Evolutionary conservation across 306 rosid species (phyloP).

Genomic region (Boehmeria nivea): DNA sequence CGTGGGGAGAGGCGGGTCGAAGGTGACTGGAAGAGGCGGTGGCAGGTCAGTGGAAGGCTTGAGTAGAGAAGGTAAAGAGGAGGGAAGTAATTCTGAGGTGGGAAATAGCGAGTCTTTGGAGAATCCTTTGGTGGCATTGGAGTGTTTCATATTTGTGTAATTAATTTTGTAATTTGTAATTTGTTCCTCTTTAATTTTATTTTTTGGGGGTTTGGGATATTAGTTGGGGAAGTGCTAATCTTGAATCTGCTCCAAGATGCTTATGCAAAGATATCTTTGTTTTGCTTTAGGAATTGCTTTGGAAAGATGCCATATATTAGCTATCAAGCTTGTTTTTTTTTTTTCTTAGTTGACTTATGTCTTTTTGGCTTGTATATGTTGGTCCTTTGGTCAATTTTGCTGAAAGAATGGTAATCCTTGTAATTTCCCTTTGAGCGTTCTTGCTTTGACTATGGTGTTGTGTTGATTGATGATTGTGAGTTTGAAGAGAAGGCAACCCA

Average conservation of each 20-base stretch:
- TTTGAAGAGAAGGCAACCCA: too few relatives aligned
- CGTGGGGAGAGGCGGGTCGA: slow-evolving; percentile 24
- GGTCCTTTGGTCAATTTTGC: too few relatives aligned
- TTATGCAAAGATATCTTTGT: not conserved
- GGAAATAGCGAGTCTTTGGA: slow-evolving; percentile 47
- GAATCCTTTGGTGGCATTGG: slow-evolving; percentile 70
- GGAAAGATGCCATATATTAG: too few relatives aligned
- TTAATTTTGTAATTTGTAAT: not conserved
- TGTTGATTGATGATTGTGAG: too few relatives aligned
- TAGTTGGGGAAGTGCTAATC: not conserved
- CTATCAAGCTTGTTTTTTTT: too few relatives aligned
- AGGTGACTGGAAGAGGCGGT: slow-evolving; percentile 25
- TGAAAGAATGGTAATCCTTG: too few relatives aligned
- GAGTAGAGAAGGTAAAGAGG: slow-evolving; percentile 10
- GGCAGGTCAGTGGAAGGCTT: slow-evolving; percentile 14
- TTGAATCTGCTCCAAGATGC: not conserved
- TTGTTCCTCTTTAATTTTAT: not conserved
- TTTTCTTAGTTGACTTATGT: too few relatives aligned
- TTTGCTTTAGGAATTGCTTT: too few relatives aligned
- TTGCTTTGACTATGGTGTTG: too few relatives aligned
- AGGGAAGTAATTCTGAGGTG: slow-evolving; percentile 17
- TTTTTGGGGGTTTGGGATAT: not conserved
- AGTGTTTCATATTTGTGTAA: slow-evolving; percentile 92
- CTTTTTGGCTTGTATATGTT: too few relatives aligned
- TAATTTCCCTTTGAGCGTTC: too few relatives aligned